Evolutionary conservation across 169 alveolate genomes (phyloP), one percentile per base, ranked within the genome.

Genomic region (Plasmodium malariae): DNA sequence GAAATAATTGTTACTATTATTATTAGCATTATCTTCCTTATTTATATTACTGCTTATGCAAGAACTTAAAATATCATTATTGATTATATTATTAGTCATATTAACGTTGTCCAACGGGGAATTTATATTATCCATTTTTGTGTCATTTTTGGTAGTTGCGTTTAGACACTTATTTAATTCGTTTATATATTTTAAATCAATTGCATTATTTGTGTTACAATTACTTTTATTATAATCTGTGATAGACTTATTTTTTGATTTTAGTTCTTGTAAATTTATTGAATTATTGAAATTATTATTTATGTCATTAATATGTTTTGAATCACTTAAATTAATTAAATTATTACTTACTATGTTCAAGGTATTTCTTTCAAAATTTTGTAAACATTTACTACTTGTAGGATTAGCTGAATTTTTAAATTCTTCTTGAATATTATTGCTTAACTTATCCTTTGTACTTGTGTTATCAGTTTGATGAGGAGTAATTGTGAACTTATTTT

Each of bases 71-170:
- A 7, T 68, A 26, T 68, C 62, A 14, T 19, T 34, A 3, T 7
- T 30, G 60, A 5, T 68, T 36, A 14, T 21, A 49, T 36, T 68
- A 17, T 68, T 68, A 32, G 4, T 36, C 6, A 28, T 68, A 68
- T 40, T 51, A 26, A 40, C 28, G 57, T 21, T 51, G 14, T 26
- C 19, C 1, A 72, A 12, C n/a, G 51, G 5, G 63, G 7, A 7
- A 40, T 72, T 72, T 26, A 49, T 12, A 7, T 72, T 30, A 26
- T 51, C 67, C 57, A n/a, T 37, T 49, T 24, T 67, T 48, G 40
- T 11, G 19, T 67, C 76, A 9, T 67, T 67, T 9, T 14, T 21
- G 24, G 11, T 54, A 1, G 11, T 21, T 26, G n/a, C 37, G 9
- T 36, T 49, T 12, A 51, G 17, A 6, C 11, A 14, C 49, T 30